phyloP scores from a whole-genome alignment of 768 basidiomycete species.

The Hebeloma cylindrosporum region DNA sequence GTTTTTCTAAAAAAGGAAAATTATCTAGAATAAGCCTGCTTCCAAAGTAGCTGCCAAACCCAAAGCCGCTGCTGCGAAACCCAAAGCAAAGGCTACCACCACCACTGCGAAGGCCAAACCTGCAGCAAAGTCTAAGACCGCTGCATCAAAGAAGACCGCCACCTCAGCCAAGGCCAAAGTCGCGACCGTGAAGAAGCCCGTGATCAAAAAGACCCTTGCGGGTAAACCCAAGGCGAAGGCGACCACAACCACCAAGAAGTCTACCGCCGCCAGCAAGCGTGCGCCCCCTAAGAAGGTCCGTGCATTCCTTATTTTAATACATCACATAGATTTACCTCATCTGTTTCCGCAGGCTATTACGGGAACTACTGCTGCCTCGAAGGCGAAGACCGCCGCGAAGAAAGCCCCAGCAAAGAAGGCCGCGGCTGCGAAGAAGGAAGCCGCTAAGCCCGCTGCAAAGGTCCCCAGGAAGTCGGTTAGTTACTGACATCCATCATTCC shows the following conservation, averaged over 20 bases:
- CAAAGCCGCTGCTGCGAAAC: slow-evolving; percentile 24
- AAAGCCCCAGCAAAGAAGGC: slow-evolving; percentile 36
- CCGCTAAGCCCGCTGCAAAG: slow-evolving; percentile 34
- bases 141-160: slow-evolving; percentile 30
- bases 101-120: slow-evolving; percentile 22
- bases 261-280: slow-evolving; percentile 34
- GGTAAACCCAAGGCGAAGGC: slow-evolving; percentile 40
- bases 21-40: slow-evolving; percentile 29
- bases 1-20: slow-evolving; percentile 30
- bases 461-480: slow-evolving; percentile 38
- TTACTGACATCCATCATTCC: not conserved
- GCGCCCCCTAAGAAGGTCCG: slow-evolving; percentile 42
- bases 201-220: slow-evolving; percentile 37
- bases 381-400: slow-evolving; percentile 44
- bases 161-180: slow-evolving; percentile 21
- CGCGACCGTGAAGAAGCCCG: slow-evolving; percentile 27
- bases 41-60: slow-evolving; percentile 30
- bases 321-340: slow-evolving; percentile 11
- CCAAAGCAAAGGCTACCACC: slow-evolving; percentile 28
- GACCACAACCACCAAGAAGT: slow-evolving; percentile 35
- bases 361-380: slow-evolving; percentile 40
- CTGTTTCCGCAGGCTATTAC: slow-evolving; percentile 34
- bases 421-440: slow-evolving; percentile 29
- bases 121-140: slow-evolving; percentile 28
- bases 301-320: not conserved